Evolutionary conservation across 78 protist species (phyloP).

Genomic region (Dictyostelium firmibasis): DNA sequence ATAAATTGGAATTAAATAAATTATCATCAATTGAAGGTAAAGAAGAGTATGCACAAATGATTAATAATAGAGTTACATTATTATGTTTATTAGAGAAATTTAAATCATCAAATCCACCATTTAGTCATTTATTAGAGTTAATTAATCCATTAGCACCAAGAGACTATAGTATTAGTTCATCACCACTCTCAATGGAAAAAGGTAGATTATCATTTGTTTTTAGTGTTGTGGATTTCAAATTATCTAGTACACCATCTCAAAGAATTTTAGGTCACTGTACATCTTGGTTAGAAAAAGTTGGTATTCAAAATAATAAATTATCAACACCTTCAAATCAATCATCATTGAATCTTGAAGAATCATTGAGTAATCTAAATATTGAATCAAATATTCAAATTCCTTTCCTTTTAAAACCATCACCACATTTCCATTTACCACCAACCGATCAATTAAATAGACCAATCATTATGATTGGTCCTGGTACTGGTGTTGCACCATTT

Average conservation of each 20-base stretch:
- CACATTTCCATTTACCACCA: constrained; percentile 87
- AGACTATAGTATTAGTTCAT: constrained; percentile 48
- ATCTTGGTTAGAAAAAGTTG: constrained; percentile 37
- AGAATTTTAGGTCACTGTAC: constrained; percentile 49
- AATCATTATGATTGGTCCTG: constrained; percentile 95
- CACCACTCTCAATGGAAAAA: not conserved
- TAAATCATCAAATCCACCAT: constrained; percentile 8
- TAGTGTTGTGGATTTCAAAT: constrained; percentile 18
- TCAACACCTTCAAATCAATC: not conserved
- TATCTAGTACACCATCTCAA: not conserved
- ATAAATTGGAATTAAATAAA: not conserved
- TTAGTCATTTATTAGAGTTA: constrained; percentile 19
- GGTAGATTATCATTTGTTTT: constrained; percentile 17
- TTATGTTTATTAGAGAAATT: constrained; percentile 8
- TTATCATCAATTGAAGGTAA: constrained; percentile 23
- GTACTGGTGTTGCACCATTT: constrained; percentile 98
- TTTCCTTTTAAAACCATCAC: constrained; percentile 50
- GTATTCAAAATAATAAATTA: not conserved
- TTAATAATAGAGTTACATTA: constrained; percentile 6
- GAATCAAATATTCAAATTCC: not conserved
- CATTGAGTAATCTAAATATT: not conserved
- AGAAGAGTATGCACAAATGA: constrained; percentile 25
- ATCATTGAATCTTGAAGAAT: not conserved
- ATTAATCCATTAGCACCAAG: constrained; percentile 39
- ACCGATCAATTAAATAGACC: constrained; percentile 69